Percentiles rank a stretch among this genome's conserved stretches.
phyloP scores from a whole-genome alignment of 768 basidiomycete genomes.

The Saitozyma podzolica region DNA sequence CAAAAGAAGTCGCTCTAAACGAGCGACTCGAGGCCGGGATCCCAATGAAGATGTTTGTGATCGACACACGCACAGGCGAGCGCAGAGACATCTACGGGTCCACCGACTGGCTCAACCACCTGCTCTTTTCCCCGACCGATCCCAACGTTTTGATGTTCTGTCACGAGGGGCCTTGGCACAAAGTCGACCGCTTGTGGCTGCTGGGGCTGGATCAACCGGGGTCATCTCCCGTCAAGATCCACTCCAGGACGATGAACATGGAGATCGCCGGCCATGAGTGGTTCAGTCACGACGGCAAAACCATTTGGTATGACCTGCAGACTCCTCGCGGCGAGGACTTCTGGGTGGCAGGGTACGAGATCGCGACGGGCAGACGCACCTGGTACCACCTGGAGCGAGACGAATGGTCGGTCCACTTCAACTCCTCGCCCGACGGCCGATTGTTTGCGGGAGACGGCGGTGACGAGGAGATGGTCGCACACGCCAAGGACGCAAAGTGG shows the following conservation, averaged over 20 bases:
- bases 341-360: slow-evolving; percentile 26
- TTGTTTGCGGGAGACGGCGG: slow-evolving; percentile 28
- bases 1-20: slow-evolving; percentile 21
- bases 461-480: slow-evolving; percentile 21
- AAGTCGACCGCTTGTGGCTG: slow-evolving; percentile 26
- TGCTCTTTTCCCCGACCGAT: slow-evolving; percentile 28
- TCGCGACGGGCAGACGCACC: slow-evolving; percentile 17
- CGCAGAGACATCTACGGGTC: slow-evolving; percentile 20
- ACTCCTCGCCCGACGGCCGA: slow-evolving; percentile 11
- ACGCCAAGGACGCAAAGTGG: slow-evolving; percentile 13
- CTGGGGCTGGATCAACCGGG: slow-evolving; percentile 8
- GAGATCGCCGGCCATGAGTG: slow-evolving; percentile 34
- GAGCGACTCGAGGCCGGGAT: slow-evolving; percentile 22
- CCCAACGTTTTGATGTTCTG: slow-evolving; percentile 24
- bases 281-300: slow-evolving; percentile 19
- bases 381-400: slow-evolving; percentile 19
- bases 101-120: slow-evolving; percentile 30
- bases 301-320: slow-evolving; percentile 29
- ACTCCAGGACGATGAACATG: slow-evolving; percentile 27
- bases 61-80: slow-evolving; percentile 16
- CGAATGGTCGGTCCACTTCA: slow-evolving; percentile 31
- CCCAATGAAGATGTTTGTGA: slow-evolving; percentile 19
- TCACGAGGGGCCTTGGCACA: slow-evolving; percentile 31
- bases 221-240: slow-evolving; percentile 11
- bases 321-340: slow-evolving; percentile 28